Evolutionary conservation across 148 eudicot genomes (phyloP).

Genomic region (Fagopyrum tataricum): DNA sequence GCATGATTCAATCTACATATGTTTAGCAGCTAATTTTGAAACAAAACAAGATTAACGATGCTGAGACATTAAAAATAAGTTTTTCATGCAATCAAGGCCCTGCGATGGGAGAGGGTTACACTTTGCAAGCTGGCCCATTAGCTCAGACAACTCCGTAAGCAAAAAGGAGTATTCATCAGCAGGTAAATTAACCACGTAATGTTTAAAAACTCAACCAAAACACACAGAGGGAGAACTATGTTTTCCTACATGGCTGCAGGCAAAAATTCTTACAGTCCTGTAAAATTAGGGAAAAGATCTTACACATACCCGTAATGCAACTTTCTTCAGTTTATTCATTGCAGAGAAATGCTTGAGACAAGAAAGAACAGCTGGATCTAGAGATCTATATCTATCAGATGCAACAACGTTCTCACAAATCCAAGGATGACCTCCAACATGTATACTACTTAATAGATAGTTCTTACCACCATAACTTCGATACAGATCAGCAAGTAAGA

Average conservation of each 20-base stretch:
- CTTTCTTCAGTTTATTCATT: slow-evolving; percentile 93
- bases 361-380: slow-evolving; percentile 92
- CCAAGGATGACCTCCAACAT: slow-evolving; percentile 88
- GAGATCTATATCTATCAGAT: slow-evolving; percentile 78
- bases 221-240: neutral
- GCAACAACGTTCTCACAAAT: slow-evolving; percentile 96
- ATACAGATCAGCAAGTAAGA: slow-evolving; percentile 5
- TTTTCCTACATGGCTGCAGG: neutral
- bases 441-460: neutral
- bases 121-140: neutral
- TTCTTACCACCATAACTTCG: neutral
- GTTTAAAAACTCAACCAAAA: neutral
- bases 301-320: slow-evolving; percentile 87
- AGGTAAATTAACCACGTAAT: neutral
- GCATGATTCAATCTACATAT: neutral
- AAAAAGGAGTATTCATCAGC: neutral
- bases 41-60: neutral
- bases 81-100: neutral
- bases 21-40: neutral
- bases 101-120: neutral
- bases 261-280: neutral
- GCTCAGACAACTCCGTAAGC: neutral
- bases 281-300: neutral
- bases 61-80: neutral
- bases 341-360: slow-evolving; percentile 93